Percentiles rank a stretch among this genome's conserved stretches.
phyloP scores from a whole-genome alignment of 2,329 filamentous ascomycete species.

The Aciculosporium take region DNA sequence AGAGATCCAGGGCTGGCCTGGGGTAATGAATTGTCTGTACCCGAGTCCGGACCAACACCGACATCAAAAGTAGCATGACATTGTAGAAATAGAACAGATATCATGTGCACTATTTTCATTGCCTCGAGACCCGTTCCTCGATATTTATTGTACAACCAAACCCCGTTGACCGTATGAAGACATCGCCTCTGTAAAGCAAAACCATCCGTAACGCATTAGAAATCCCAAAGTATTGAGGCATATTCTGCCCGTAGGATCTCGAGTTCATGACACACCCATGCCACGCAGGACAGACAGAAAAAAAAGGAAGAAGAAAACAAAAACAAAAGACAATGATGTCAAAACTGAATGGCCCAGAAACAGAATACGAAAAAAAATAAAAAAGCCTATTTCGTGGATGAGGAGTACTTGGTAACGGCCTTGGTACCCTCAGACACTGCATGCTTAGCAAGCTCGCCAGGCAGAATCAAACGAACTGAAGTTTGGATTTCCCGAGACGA shows the following conservation, averaged over 20 bases:
- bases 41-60: background rate
- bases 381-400: conserved; percentile 84
- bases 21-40: conserved; percentile 30
- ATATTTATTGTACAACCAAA: conserved; percentile 60
- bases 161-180: conserved; percentile 55
- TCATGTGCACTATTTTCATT: conserved; percentile 51
- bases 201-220: conserved; percentile 67
- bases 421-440: conserved; percentile 99
- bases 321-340: conserved; percentile 25
- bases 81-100: conserved; percentile 7
- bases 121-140: conserved; percentile 46
- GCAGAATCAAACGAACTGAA: conserved; percentile 92
- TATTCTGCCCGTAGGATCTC: conserved; percentile 30
- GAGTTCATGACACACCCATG: conserved; percentile 44
- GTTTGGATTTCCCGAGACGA: conserved; percentile 99
- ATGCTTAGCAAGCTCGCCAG: conserved; percentile 98
- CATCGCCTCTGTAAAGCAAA: conserved; percentile 52
- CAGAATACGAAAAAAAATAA: conserved; percentile 32
- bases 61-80: background rate
- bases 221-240: conserved; percentile 30
- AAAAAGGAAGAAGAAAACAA: background rate
- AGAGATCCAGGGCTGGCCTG: conserved; percentile 71
- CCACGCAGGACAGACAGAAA: conserved; percentile 31
- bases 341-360: conserved; percentile 32
- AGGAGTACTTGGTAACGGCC: conserved; percentile 99